These are phyloP conservation scores for Prasinococcaceae sp. DNA, from an alignment of 139 green algal genomes.

Conservation along the genomic window DNA sequence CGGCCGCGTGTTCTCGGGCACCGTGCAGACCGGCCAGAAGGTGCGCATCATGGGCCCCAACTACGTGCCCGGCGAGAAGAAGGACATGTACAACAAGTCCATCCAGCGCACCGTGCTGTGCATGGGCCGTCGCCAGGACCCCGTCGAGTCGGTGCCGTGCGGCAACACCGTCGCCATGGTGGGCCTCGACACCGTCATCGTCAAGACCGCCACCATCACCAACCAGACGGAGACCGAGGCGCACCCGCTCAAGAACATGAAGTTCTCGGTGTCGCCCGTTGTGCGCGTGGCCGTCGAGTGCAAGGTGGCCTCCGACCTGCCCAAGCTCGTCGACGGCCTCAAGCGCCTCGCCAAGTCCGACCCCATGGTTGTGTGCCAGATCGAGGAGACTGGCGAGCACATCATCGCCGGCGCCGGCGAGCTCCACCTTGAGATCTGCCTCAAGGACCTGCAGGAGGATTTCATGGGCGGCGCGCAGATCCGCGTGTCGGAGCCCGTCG, in stretches of 20 bases:
- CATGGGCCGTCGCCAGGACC: conserved; percentile 94
- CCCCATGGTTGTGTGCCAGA: conserved; percentile 95
- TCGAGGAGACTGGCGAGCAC: conserved; percentile 98
- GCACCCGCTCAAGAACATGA: conserved; percentile 98
- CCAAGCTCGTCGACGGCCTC: conserved; percentile 97
- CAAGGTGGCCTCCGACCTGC: conserved; percentile 90
- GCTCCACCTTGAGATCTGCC: conserved; percentile 97
- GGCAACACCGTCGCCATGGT: conserved; percentile 97
- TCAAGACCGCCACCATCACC: conserved; percentile 93
- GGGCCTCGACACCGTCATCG: conserved; percentile 97
- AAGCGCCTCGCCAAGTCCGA: conserved; percentile 96
- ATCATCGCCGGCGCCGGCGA: conserved; percentile 92
- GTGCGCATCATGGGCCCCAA: conserved; percentile 99
- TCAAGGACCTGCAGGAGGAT: conserved; percentile 98
- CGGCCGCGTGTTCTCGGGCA: conserved; percentile 91
- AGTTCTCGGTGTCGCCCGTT: conserved; percentile 96
- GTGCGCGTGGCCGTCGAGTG: conserved; percentile 82
- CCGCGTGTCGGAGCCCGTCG: conserved; percentile 88
- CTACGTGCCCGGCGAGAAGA: conserved; percentile 95
- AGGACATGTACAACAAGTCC: conserved; percentile 96
- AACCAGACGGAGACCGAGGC: conserved; percentile 68
- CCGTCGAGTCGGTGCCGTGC: conserved; percentile 94
- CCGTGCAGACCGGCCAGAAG: conserved; percentile 78
- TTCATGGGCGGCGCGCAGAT: conserved; percentile 98
- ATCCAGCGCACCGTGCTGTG: conserved; percentile 98